Evolutionary conservation across 768 basidiomycete species (phyloP), one percentile per base, ranked within the genome.

Genomic region (Rickenella mellea): DNA sequence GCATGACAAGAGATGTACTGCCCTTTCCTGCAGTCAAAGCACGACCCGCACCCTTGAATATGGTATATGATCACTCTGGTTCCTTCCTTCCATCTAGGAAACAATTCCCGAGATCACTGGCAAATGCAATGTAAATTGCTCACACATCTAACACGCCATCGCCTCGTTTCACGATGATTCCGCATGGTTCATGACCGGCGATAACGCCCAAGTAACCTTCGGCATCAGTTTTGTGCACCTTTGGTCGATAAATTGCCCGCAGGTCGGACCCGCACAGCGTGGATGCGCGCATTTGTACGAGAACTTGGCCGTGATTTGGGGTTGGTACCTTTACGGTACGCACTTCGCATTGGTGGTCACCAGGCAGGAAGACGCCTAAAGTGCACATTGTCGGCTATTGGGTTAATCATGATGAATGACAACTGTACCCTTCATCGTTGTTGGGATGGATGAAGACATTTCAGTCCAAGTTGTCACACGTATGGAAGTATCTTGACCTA

Each of bases 111-210:
- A 10, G 17, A 5, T 2, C 22, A 10, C 17, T 10, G 8, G 19
- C 21, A 14, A 11, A 29, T 17, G 11, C 9, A 14, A 30, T 28
- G 17, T 29, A 10, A 40, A 22, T 27, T 24, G 17, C 39, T 40
- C 21, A 40, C 39, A 25, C 27, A 40, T 40, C 39, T 12, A 25
- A 14, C 10, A 40, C 39, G 4, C 39, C 39, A 27, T 24, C 5
- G 21, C 39, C 39, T 21, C 39, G 21, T 26, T 40, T 40, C 20
- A 40, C 39, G 21, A 40, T 40, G 12, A 40, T 9, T 26, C 39
- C 39, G n/a, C 39, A 40, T 17, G 39, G 39, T 17, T 40, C 39
- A 40, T 40, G 39, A 12, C 39, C 39, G 19, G 39, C 39, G 19
- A 40, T 40, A 14, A 40, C 39, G 21, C 39, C 39, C 10, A 17